Evolutionary conservation across 768 basidiomycete species (phyloP), one percentile per base, ranked within the genome.

Genomic region (Lactarius trivialis): DNA sequence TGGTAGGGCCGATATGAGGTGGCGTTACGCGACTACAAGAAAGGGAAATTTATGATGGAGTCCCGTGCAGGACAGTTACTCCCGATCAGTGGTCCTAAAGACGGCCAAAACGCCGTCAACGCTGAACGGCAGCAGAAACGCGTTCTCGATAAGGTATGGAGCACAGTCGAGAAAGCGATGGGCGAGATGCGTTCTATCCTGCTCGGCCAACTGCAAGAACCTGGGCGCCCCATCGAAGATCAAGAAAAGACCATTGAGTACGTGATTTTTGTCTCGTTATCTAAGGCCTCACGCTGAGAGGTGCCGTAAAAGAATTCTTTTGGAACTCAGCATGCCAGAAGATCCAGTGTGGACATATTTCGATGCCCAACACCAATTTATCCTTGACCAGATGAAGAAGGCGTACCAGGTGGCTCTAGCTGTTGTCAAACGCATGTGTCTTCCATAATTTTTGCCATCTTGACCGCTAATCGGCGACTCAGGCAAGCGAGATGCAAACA

Each of bases 211-310:
- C 73, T 99, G 50, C 85, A 90, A 72, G 93, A 98, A 68, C 81
- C 88, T 4, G 80, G 76, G 55, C 81, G 91, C 55, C 85, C 82
- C 51, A 81, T 93, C 4, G 97, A 99, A 66, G 96, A 98, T 67
- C 93, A 97, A 63, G 95, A 98, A 76, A 93, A 91, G 77, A 97
- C 91, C 1, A 89, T 99, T 58, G 95, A 98, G 97, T 93, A 69
- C 68, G 86, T 75, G 41, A 30, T 24, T 49, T 21, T 60, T 8
- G 14, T 45, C 55, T 32, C 30, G 7, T 45, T 41, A 15, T 54
- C 36, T 24, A 50, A 12, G 55, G 15, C 12, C 11, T 43, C n/a
- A 12, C 53, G 21, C 33, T 60, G 39, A 34, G 36, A 72, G 12
- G 50, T 69, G 55, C 64, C 39, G 0, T 67, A n/a, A n/a, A 3